These are phyloP conservation scores for Leccinum uliginosum DNA, from an alignment of 768 basidiomycete species.

Conservation along the genomic window DNA sequence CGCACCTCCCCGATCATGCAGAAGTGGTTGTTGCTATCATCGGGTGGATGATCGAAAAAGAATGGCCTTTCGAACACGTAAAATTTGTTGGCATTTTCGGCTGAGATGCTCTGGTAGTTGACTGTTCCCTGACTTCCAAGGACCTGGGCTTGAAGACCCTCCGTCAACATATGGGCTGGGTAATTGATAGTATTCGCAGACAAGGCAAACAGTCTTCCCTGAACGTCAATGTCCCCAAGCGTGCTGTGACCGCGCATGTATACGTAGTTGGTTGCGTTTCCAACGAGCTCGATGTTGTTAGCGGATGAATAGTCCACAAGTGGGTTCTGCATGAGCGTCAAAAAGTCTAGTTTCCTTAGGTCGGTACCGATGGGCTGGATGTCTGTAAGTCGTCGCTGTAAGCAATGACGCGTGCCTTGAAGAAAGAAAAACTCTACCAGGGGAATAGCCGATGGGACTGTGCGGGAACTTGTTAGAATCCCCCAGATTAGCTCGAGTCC, in stretches of 20 bases:
- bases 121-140: not conserved
- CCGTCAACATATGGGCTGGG: not conserved
- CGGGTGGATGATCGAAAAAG: not conserved
- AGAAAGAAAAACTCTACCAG: not conserved
- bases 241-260: slow-evolving; percentile 13
- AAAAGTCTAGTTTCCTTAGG: not conserved
- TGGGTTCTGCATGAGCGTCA: not conserved
- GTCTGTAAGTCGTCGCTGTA: not conserved
- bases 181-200: not conserved
- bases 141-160: not conserved
- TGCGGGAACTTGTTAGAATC: slow-evolving; percentile 5
- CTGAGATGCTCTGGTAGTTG: slow-evolving; percentile 4
- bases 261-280: slow-evolving; percentile 3
- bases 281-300: not conserved
- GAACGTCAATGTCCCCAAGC: slow-evolving; percentile 4
- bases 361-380: slow-evolving; percentile 7
- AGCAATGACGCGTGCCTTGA: not conserved
- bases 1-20: slow-evolving; percentile 6
- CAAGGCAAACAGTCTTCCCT: not conserved
- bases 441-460: not conserved
- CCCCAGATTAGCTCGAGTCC: not conserved
- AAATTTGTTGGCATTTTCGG: not conserved
- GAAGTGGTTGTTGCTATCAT: not conserved
- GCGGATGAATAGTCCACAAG: not conserved
- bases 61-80: slow-evolving; percentile 7